A percentile compares a stretch with the other conserved stretches of the same genome.
phyloP scores from a whole-genome alignment of 495 filamentous ascomycete genomes.

The Lophium mytilinum region DNA sequence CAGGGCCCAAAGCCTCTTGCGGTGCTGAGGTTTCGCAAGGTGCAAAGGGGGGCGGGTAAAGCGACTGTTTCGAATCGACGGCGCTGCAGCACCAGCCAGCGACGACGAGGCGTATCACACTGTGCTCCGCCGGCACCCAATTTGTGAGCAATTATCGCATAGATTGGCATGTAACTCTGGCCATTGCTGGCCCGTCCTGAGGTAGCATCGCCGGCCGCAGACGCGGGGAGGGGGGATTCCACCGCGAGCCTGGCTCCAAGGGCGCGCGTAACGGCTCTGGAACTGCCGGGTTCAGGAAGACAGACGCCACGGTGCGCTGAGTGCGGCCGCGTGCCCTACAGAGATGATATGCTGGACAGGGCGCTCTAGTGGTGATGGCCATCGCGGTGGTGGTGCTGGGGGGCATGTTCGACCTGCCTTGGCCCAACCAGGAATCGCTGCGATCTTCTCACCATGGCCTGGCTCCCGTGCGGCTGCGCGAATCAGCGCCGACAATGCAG shows the following conservation, averaged over 20 bases:
- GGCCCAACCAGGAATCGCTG: background rate
- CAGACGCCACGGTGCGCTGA: too few species aligned
- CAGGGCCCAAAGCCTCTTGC: background rate
- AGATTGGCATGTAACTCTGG: conserved; percentile 18
- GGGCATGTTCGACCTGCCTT: too few species aligned
- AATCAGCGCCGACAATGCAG: background rate
- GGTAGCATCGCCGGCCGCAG: conserved; percentile 7
- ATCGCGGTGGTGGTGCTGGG: background rate
- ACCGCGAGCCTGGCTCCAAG: background rate
- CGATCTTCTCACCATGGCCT: background rate
- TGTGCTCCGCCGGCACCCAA: conserved; percentile 13
- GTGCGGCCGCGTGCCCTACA: too few species aligned
- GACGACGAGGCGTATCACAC: conserved; percentile 12
- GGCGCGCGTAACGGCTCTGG: too few species aligned
- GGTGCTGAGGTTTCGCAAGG: conserved; percentile 23
- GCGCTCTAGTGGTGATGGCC: too few species aligned
- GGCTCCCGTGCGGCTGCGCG: background rate
- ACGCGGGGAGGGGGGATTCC: background rate
- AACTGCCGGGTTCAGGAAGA: too few species aligned
- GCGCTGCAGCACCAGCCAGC: background rate
- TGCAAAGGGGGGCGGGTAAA: conserved; percentile 16
- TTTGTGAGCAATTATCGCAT: conserved; percentile 20
- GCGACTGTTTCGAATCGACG: conserved; percentile 20
- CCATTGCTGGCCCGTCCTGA: background rate
- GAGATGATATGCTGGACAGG: too few species aligned